A percentile compares a stretch with the other conserved stretches of the same genome.
phyloP scores from a whole-genome alignment of 75 land plant species.

The Pinus taeda region DNA sequence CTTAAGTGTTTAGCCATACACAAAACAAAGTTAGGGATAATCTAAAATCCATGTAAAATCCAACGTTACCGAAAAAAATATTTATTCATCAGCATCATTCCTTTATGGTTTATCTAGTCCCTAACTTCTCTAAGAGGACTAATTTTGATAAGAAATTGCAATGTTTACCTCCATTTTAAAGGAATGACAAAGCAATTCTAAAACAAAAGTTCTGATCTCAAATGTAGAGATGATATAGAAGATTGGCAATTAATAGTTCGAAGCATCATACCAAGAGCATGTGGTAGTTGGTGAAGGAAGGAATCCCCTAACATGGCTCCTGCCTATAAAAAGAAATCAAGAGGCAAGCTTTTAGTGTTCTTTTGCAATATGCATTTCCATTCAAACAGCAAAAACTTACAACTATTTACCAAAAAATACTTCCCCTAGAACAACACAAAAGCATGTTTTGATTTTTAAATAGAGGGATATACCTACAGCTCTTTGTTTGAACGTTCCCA shows the following conservation, averaged over 20 bases:
- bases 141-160: background rate
- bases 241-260: background rate
- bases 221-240: too few relatives aligned
- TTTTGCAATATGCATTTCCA: background rate
- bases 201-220: too few relatives aligned
- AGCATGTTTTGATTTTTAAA: too few relatives aligned
- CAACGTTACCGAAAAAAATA: background rate
- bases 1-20: background rate
- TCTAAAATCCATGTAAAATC: background rate
- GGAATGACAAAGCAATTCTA: too few relatives aligned
- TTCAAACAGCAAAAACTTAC: background rate
- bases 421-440: background rate
- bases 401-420: background rate
- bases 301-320: slow-evolving; percentile 99
- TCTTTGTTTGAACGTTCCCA: too few relatives aligned
- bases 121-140: background rate
- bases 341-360: slow-evolving; percentile 5
- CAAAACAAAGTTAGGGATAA: background rate
- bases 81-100: background rate
- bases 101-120: background rate
- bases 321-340: slow-evolving; percentile 49
- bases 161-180: background rate
- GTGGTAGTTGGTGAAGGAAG: slow-evolving; percentile 96
- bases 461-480: too few relatives aligned
- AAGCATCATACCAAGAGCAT: slow-evolving; percentile 79